Evolutionary conservation across 2,329 filamentous ascomycete species (phyloP).

Genomic region (Botrytis squamosa): DNA sequence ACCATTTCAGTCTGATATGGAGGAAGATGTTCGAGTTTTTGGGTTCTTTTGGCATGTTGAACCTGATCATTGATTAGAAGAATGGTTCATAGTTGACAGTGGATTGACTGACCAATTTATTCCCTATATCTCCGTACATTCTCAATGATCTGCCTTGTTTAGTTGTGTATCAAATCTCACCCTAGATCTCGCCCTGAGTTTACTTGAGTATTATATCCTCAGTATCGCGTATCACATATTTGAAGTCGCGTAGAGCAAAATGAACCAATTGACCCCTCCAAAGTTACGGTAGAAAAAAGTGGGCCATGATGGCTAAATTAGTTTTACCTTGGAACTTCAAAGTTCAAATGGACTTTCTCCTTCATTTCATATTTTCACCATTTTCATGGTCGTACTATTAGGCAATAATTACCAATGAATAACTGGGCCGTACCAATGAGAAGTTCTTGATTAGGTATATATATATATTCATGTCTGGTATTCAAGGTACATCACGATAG

Average conservation of each 20-base stretch:
- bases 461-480: background rate
- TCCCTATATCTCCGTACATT: slow-evolving; percentile 71
- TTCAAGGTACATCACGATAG: background rate
- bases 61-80: slow-evolving; percentile 55
- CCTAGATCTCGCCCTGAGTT: background rate
- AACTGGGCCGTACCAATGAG: background rate
- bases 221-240: background rate
- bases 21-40: slow-evolving; percentile 80
- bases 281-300: slow-evolving; percentile 8
- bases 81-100: background rate
- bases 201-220: background rate
- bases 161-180: background rate
- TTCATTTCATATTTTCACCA: background rate
- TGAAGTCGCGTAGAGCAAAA: slow-evolving; percentile 1
- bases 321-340: background rate
- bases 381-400: background rate
- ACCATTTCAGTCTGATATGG: slow-evolving; percentile 92
- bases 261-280: background rate
- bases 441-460: background rate
- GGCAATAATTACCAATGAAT: background rate
- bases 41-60: slow-evolving; percentile 92
- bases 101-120: slow-evolving; percentile 57
- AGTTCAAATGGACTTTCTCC: background rate
- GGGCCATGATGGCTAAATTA: background rate
- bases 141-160: background rate